phyloP scores from a whole-genome alignment of 305 asterid genomes.

The Fraxinus albicans region DNA sequence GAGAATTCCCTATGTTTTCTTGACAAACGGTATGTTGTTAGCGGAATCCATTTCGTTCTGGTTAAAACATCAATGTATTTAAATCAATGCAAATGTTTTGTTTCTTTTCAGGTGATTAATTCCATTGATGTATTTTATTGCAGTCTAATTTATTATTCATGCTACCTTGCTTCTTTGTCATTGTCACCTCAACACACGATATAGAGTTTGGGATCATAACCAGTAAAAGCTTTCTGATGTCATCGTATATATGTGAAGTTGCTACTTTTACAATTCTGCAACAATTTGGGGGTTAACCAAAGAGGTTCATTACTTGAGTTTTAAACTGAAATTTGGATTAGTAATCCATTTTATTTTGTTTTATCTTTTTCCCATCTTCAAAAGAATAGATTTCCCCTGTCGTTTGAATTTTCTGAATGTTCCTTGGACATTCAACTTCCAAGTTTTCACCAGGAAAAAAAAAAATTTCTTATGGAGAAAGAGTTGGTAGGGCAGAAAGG shows the following conservation, averaged over 20 bases:
- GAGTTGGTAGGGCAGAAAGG: not conserved
- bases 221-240: not conserved
- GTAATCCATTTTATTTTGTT: not conserved
- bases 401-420: not conserved
- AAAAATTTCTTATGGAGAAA: not conserved
- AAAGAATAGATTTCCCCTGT: not conserved
- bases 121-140: not conserved
- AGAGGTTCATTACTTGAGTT: not conserved
- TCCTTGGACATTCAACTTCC: not conserved
- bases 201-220: not conserved
- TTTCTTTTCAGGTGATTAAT: not conserved
- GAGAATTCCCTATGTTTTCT: constrained; percentile 77
- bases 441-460: not conserved
- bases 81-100: not conserved
- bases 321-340: not conserved
- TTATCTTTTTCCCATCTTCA: not conserved
- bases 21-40: constrained; percentile 80
- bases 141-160: not conserved
- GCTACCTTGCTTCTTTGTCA: not conserved
- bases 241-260: not conserved
- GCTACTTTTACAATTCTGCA: not conserved
- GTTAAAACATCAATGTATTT: not conserved
- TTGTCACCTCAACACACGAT: not conserved
- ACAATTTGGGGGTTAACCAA: not conserved
- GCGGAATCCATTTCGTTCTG: not conserved